Evolutionary conservation across 257 asterid species (phyloP).

Genomic region (Vinca minor): DNA sequence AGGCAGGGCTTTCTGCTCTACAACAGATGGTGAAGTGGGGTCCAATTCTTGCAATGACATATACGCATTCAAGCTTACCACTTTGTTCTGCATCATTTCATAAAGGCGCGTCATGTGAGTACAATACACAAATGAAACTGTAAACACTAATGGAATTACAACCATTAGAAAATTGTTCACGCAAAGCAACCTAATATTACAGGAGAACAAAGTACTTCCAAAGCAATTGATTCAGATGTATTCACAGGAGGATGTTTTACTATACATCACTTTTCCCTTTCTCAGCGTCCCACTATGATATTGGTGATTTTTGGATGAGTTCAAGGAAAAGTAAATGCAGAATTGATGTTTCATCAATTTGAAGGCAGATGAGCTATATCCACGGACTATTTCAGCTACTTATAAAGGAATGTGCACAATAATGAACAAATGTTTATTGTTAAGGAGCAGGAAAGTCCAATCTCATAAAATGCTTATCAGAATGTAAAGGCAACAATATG

Average conservation of each 20-base stretch:
- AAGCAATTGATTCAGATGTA: neutral
- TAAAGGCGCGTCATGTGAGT: conserved; percentile 17
- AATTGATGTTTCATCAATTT: neutral
- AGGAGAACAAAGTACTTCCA: neutral
- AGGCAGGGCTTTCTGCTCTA: conserved; percentile 97
- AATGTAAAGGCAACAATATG: neutral
- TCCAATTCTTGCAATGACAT: conserved; percentile 83
- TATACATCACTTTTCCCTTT: neutral
- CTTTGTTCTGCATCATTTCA: conserved; percentile 72
- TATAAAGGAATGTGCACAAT: too few species aligned
- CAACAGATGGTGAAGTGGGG: conserved; percentile 78
- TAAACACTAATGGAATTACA: neutral
- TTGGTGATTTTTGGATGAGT: neutral
- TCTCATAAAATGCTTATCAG: neutral
- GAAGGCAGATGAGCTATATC: neutral
- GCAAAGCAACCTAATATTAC: too few species aligned
- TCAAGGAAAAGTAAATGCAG: neutral
- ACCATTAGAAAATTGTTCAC: too few species aligned
- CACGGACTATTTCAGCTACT: neutral
- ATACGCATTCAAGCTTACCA: conserved; percentile 94
- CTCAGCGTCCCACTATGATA: neutral
- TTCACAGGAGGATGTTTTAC: neutral
- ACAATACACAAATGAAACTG: neutral
- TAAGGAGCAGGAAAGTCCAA: neutral
- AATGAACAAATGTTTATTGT: neutral